Conservation (phyloP, 257 asterid genomes). For the Rehmannia glutinosa region DNA sequence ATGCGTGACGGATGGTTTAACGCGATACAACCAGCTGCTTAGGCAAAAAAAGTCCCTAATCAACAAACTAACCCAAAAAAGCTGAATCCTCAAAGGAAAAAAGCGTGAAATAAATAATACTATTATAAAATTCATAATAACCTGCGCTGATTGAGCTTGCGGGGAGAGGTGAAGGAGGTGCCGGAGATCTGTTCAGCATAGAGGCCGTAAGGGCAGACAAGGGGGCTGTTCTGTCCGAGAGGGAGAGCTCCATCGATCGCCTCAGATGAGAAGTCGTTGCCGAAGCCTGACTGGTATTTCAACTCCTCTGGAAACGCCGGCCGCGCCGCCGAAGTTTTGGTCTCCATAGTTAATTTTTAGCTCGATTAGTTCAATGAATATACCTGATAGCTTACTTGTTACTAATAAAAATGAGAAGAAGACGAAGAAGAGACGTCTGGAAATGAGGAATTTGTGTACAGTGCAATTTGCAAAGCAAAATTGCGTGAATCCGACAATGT, state of each 20-base stretch:
- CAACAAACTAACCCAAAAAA: not conserved
- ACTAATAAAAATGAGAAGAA: not conserved
- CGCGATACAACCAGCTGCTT: conserved; percentile 90
- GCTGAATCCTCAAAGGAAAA: too few species aligned
- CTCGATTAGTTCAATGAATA: not conserved
- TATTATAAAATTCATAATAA: not conserved
- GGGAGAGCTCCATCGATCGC: conserved; percentile 88
- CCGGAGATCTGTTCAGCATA: conserved; percentile 98
- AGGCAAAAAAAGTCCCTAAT: not conserved
- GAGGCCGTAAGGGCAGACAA: conserved; percentile 77
- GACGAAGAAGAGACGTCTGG: conserved; percentile 2
- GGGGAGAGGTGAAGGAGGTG: conserved; percentile 94
- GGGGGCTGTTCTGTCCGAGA: conserved; percentile 79
- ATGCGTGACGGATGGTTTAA: conserved; percentile 92
- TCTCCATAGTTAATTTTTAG: conserved; percentile 27
- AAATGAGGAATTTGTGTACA: not conserved
- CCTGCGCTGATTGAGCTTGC: conserved; percentile 89
- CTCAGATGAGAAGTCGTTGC: conserved; percentile 80
- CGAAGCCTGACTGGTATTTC: conserved; percentile 75
- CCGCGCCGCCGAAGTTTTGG: conserved; percentile 10
- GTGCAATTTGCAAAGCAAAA: too few species aligned
- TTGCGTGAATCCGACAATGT: not conserved
- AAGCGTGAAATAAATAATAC: not conserved
- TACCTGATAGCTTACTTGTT: not conserved
- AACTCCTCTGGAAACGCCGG: conserved; percentile 38